Evolutionary conservation across 352 stramenopile genomes (phyloP), one percentile per base, ranked within the genome.

Genomic region (Pythium phragmitis): DNA sequence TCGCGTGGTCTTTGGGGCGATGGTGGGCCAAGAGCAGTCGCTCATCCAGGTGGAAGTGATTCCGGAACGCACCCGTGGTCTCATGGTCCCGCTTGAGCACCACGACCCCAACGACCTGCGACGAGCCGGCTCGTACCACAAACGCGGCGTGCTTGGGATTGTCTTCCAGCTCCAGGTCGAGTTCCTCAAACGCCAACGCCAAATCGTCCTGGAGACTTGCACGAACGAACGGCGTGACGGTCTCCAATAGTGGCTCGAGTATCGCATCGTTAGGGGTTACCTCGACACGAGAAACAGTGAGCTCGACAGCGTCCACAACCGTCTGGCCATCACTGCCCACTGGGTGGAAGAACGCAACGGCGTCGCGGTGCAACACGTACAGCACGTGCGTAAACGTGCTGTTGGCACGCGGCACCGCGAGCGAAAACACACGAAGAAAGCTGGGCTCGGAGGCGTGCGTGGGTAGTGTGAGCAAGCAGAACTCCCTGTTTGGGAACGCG

Each of bases 21-120:
- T 90, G 79, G 60, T 82, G 72, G 5, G 69, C 69, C 57, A 80
- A 71, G n/a, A 72, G 58, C n/a, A 90, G 56, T 17, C 80, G 74
- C 39, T 75, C 62, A 36, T 88, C 80, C 14, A 85, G 37, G 37
- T 73, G 58, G 60, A 81, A 85, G 51, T 67, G 48, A n/a, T 81
- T 66, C 11, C 67, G 55, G 21, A 87, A 49, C n/a, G 45, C 53
- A 3, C 43, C 54, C 3, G 70, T 77, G n/a, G 63, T 21, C 17
- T 75, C 75, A 37, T 61, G 52, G 53, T 77, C 54, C 0, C 65
- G 65, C 3, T 58, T 37, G 23, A 81, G 51, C 46, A 69, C 57
- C 11, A 63, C 72, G 8, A 73, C 48, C 2, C 67, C 69, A 12
- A 77, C 65, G 49, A 68, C 65, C 3, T 36, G 56, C 34, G 34